These are phyloP conservation scores for Vitis riparia DNA, from an alignment of 164 flowering plant species.

Conservation along the genomic window DNA sequence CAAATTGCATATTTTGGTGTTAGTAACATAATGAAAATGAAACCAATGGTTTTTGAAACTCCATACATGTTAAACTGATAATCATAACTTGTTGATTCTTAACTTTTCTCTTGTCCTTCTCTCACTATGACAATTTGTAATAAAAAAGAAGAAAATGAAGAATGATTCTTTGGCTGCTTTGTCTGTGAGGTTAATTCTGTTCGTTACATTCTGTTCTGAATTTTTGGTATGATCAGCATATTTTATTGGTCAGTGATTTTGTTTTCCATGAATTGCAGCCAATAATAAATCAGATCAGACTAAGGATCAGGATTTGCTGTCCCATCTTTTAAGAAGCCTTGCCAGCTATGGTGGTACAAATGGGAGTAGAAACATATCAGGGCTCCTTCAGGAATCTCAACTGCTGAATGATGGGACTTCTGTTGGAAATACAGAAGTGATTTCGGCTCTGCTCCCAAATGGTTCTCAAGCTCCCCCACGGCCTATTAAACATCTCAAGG, in stretches of 20 bases:
- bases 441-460: constrained; percentile 29
- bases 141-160: background rate
- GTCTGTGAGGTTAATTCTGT: background rate
- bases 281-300: constrained; percentile 39
- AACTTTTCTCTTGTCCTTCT: background rate
- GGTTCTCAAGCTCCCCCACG: constrained; percentile 16
- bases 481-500: constrained; percentile 7
- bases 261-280: constrained; percentile 39
- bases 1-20: background rate
- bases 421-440: constrained; percentile 22
- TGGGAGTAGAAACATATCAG: constrained; percentile 39
- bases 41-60: background rate
- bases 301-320: constrained; percentile 57
- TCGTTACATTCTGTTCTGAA: background rate
- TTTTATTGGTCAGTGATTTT: background rate
- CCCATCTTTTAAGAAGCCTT: constrained; percentile 64
- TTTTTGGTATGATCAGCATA: background rate
- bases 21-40: background rate
- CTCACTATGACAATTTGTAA: background rate
- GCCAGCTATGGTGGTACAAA: constrained; percentile 31
- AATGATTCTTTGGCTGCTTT: background rate
- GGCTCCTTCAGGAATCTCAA: constrained; percentile 33
- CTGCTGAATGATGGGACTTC: constrained; percentile 26
- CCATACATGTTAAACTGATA: background rate
- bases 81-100: background rate